Conservation (phyloP, 176 grass and related monocot genomes). For the Olyra latifolia region DNA sequence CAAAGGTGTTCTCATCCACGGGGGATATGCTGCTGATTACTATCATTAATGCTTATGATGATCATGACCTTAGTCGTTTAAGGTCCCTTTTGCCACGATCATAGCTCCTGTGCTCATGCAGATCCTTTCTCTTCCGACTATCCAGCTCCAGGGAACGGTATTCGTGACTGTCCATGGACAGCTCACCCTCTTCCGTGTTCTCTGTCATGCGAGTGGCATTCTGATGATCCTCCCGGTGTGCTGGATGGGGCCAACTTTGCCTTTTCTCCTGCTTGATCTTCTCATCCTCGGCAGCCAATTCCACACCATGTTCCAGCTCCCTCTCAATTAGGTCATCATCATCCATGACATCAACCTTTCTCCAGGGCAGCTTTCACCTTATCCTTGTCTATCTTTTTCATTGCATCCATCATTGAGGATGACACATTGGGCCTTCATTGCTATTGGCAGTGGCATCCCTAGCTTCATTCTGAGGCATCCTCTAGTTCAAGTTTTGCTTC, state of each 20-base stretch:
- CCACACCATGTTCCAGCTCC: slow-evolving; percentile 83
- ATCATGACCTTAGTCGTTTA: slow-evolving; percentile 45
- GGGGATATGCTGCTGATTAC: background rate
- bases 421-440: slow-evolving; percentile 38
- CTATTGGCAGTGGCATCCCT: slow-evolving; percentile 13
- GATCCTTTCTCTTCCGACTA: slow-evolving; percentile 50
- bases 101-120: slow-evolving; percentile 29
- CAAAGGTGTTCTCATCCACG: no score
- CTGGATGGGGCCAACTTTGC: slow-evolving; percentile 40
- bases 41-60: background rate
- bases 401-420: slow-evolving; percentile 51
- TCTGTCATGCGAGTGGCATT: background rate
- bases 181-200: slow-evolving; percentile 56
- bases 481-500: slow-evolving; percentile 49
- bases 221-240: slow-evolving; percentile 34
- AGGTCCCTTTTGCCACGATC: slow-evolving; percentile 42
- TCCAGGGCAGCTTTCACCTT: slow-evolving; percentile 74
- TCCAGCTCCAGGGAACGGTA: slow-evolving; percentile 26
- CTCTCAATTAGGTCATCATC: slow-evolving; percentile 78
- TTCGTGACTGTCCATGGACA: slow-evolving; percentile 63
- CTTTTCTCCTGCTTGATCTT: slow-evolving; percentile 43
- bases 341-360: slow-evolving; percentile 64
- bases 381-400: slow-evolving; percentile 70
- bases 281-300: slow-evolving; percentile 69
- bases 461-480: slow-evolving; percentile 31